Evolutionary conservation across 257 asterid genomes (phyloP).

Genomic region (Solanum sejunctum): DNA sequence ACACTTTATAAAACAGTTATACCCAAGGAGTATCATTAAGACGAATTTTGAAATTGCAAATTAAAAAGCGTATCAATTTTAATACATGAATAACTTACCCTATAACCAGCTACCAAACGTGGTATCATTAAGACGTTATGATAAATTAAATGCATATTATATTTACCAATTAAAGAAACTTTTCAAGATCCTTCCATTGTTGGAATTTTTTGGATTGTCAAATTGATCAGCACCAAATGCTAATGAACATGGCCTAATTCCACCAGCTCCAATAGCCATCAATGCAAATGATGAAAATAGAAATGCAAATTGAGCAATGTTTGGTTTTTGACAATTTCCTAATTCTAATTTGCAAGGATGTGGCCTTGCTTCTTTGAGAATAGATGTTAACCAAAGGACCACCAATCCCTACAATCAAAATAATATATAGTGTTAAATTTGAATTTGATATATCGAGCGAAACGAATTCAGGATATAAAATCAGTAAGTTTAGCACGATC

Average conservation of each 20-base stretch:
- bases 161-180: conserved; percentile 48
- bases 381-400: conserved; percentile 45
- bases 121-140: background rate
- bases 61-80: too few relatives aligned
- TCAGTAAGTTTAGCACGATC: background rate
- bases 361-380: conserved; percentile 26
- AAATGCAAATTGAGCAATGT: conserved; percentile 27
- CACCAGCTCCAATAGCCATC: conserved; percentile 60
- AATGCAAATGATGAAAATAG: conserved; percentile 46
- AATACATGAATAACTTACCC: too few relatives aligned
- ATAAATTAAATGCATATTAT: background rate
- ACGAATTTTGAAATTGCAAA: too few relatives aligned
- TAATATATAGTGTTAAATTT: background rate
- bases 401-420: conserved; percentile 31
- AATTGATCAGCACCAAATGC: conserved; percentile 84
- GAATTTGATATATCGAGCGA: too few relatives aligned
- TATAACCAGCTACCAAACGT: background rate
- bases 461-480: background rate
- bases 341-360: conserved; percentile 22
- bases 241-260: conserved; percentile 62
- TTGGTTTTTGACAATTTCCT: conserved; percentile 28
- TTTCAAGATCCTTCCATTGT: conserved; percentile 34
- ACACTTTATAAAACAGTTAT: too few relatives aligned
- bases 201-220: conserved; percentile 37
- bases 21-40: too few relatives aligned